Evolutionary conservation across 2,329 filamentous ascomycete genomes (phyloP).

Genomic region (Monilinia fructigena): DNA sequence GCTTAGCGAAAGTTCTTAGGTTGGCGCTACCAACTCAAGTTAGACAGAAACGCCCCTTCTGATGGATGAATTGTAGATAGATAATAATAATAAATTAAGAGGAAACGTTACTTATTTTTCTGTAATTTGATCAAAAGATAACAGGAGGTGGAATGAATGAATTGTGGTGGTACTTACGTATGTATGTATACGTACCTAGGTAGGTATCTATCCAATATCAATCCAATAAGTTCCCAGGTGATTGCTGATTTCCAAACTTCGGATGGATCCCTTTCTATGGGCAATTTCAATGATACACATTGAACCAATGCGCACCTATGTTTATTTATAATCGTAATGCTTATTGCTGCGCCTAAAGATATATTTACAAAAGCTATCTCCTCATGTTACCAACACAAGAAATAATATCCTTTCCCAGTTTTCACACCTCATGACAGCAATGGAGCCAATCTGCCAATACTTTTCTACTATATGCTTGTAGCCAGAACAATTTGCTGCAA

Average conservation of each 20-base stretch:
- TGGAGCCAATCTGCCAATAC: conserved; percentile 17
- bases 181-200: too few species aligned
- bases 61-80: not conserved
- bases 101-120: too few species aligned
- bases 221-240: not conserved
- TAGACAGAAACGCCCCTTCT: not conserved
- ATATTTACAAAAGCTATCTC: conserved; percentile 21
- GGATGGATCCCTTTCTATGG: not conserved
- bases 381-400: conserved; percentile 18
- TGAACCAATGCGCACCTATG: not conserved
- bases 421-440: conserved; percentile 22
- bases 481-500: conserved; percentile 20
- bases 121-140: too few species aligned
- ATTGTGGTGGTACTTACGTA: too few species aligned
- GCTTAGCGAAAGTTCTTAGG: conserved; percentile 12
- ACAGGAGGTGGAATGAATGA: too few species aligned
- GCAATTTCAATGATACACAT: not conserved
- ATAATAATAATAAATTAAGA: not conserved
- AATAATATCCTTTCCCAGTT: conserved; percentile 14
- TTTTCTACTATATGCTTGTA: conserved; percentile 22
- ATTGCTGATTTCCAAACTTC: not conserved
- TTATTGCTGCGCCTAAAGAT: conserved; percentile 14
- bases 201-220: too few species aligned
- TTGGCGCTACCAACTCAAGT: not conserved
- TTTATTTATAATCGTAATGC: conserved; percentile 12